phyloP scores from a whole-genome alignment of 176 grass and related monocot genomes.

The Phyllostachys edulis region DNA sequence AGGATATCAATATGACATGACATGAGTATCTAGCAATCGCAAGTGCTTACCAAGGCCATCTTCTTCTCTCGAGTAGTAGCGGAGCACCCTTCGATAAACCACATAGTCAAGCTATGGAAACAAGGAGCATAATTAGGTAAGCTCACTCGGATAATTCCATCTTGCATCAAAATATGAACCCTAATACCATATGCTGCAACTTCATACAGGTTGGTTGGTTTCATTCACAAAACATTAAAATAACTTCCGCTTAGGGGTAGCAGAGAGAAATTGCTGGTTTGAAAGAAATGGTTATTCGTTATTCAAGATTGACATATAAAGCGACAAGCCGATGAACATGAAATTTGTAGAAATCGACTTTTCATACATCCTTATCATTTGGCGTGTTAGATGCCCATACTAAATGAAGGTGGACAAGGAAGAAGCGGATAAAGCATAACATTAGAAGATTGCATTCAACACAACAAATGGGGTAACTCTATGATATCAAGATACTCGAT shows the following conservation, averaged over 20 bases:
- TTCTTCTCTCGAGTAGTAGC: slow-evolving; percentile 99
- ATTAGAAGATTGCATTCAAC: background rate
- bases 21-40: background rate
- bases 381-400: slow-evolving; percentile 83
- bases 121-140: slow-evolving; percentile 9
- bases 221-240: background rate
- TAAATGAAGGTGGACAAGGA: background rate
- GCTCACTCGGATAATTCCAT: background rate
- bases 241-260: background rate
- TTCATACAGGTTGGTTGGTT: background rate
- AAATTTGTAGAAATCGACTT: slow-evolving; percentile 41
- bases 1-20: background rate
- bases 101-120: slow-evolving; percentile 82
- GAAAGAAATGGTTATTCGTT: background rate
- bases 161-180: background rate
- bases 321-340: background rate
- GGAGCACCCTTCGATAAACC: slow-evolving; percentile 87
- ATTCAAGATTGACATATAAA: slow-evolving; percentile 15
- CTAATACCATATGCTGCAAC: background rate
- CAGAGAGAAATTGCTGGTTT: background rate
- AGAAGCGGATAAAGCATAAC: background rate
- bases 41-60: slow-evolving; percentile 82
- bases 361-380: slow-evolving; percentile 97
- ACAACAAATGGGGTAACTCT: background rate
- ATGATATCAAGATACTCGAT: background rate